Conservation (phyloP, 257 asterid species). For the Coffea eugenioides region DNA sequence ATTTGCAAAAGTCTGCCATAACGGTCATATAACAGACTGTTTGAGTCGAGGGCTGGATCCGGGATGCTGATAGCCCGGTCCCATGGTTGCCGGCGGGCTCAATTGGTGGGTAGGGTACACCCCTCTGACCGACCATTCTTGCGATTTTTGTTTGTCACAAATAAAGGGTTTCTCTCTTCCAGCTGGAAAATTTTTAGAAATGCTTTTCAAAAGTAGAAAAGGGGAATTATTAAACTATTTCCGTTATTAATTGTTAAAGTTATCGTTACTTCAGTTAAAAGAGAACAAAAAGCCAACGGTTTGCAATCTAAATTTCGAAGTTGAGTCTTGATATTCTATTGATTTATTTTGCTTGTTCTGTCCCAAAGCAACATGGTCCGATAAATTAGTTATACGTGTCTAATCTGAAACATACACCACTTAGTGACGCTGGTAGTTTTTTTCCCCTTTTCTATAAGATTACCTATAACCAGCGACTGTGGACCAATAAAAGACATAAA, state of each 20-base stretch:
- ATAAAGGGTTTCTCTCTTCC: neutral
- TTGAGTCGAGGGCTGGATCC: neutral
- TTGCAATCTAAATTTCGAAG: no score
- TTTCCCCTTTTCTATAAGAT: no score
- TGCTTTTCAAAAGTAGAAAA: neutral
- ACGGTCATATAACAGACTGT: conserved; percentile 3
- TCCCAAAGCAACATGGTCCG: no score
- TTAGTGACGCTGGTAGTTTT: neutral
- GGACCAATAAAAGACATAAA: no score
- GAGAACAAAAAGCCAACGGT: no score
- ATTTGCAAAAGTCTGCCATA: neutral
- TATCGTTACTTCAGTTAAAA: no score
- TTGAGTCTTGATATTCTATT: no score
- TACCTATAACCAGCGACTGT: no score
- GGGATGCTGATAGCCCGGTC: neutral
- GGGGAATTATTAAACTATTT: neutral
- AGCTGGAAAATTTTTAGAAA: conserved; percentile 1
- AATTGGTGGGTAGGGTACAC: conserved; percentile 19
- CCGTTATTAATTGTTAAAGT: no score
- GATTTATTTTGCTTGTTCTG: no score
- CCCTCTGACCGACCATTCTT: conserved; percentile 7
- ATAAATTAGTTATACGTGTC: no score
- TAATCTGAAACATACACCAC: neutral
- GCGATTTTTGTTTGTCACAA: neutral
- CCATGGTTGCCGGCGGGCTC: neutral